Conservation (phyloP, 208 protist species). For the Wallacemonas collosoma region DNA sequence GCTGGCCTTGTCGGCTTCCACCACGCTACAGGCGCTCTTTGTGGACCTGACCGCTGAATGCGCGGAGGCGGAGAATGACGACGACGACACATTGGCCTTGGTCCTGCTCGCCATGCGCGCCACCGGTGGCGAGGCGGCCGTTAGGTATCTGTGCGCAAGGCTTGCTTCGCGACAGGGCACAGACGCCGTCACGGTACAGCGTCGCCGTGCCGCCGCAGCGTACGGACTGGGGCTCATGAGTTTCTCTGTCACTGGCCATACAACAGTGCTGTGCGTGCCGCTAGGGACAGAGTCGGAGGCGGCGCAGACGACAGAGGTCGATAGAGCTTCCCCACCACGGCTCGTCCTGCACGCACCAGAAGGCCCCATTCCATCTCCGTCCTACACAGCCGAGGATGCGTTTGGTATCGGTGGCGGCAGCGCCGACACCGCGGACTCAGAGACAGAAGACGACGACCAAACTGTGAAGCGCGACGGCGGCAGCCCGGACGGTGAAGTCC, state of each 20-base stretch:
- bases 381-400: too few relatives aligned
- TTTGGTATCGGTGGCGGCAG: too few relatives aligned
- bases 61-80: slow-evolving; percentile 18
- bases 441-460: too few relatives aligned
- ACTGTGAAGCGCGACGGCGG: too few relatives aligned
- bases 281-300: background rate
- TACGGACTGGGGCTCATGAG: slow-evolving; percentile 52
- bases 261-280: slow-evolving; percentile 47
- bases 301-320: background rate
- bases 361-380: background rate
- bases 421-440: too few relatives aligned
- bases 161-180: background rate
- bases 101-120: slow-evolving; percentile 64
- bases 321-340: background rate
- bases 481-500: too few relatives aligned
- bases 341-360: background rate
- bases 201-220: slow-evolving; percentile 22
- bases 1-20: slow-evolving; percentile 30
- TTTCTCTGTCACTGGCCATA: slow-evolving; percentile 56
- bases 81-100: slow-evolving; percentile 34
- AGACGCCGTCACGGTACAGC: background rate
- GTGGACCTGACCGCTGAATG: slow-evolving; percentile 24
- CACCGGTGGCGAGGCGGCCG: slow-evolving; percentile 38
- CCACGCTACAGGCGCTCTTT: slow-evolving; percentile 47
- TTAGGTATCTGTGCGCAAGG: slow-evolving; percentile 22